Evolutionary conservation across 179 eudicot species (phyloP), one percentile per base, ranked within the genome.

Genomic region (Heliamphora pulchella): DNA sequence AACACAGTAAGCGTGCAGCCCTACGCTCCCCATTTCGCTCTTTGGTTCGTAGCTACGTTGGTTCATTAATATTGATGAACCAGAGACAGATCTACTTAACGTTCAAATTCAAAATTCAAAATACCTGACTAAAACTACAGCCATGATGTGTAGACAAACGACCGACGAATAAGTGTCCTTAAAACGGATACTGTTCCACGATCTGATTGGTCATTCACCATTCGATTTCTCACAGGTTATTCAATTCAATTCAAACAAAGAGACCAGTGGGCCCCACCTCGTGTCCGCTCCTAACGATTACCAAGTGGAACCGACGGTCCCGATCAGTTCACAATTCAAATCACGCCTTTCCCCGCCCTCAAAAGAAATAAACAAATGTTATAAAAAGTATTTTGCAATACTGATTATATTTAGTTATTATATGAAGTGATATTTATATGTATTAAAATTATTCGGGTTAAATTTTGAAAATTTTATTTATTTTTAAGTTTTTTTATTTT

Each of bases 261-360:
- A 51, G 5, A 4, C 13, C 18, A 70, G 48, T 70, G 50, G 80
- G 73, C 20, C 62, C 80, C 74, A 53, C 67, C 54, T 47, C 3
- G 17, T 51, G 74, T 69, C 80, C 83, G 80, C 80, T 77, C 80
- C 80, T 70, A 70, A 81, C 80, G 71, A 76, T 51, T 68, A 22
- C 39, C 77, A 47, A 81, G 71, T 47, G 0, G 7, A 77, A 22
- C 39, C 62, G 62, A 81, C 83, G 83, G 83, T 20, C 54, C 8
- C 48, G 66, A 77, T 69, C 54, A 5, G 39, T 13, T 6, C 0
- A 5, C 8, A 59, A 81, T 22, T 81, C 80, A 68, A 69, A 77
- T 69, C 58, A 61, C 55, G 43, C 63, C n/a, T 11, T 48, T 43
- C 47, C 71, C 79, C 72, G 7, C 70, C 80, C 76, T 81, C 83